A percentile compares a stretch with the other conserved stretches of the same genome.
These are phyloP conservation scores for Aspergillus neoniger DNA, from an alignment of 2,329 filamentous ascomycete genomes.

Conservation along the genomic window DNA sequence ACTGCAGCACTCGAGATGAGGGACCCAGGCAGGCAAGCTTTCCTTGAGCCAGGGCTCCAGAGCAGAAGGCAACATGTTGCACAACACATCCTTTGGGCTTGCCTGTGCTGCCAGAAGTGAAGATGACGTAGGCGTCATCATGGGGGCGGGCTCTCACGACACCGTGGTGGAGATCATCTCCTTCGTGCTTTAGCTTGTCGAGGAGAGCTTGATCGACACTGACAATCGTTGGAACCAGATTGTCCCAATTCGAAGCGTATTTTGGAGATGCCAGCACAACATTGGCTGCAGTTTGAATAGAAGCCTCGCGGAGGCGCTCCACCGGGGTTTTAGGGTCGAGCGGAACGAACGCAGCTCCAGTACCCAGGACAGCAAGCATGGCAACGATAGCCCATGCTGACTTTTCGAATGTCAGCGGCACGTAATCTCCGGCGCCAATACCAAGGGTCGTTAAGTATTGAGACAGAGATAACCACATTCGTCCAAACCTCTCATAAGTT, in stretches of 20 bases:
- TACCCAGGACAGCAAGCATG: conserved; percentile 34
- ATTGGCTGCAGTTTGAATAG: conserved; percentile 22
- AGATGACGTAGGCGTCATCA: conserved; percentile 65
- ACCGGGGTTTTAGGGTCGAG: conserved; percentile 34
- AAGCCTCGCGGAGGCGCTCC: conserved; percentile 22
- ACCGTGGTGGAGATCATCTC: not conserved
- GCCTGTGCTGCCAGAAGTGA: conserved; percentile 82
- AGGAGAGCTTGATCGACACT: conserved; percentile 65
- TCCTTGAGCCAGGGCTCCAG: conserved; percentile 10
- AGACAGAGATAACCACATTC: not conserved
- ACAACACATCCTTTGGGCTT: conserved; percentile 83
- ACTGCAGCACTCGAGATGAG: conserved; percentile 39
- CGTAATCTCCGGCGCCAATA: conserved; percentile 25
- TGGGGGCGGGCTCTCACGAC: conserved; percentile 4
- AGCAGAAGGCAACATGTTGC: conserved; percentile 55
- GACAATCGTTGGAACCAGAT: conserved; percentile 44
- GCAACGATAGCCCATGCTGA: conserved; percentile 32
- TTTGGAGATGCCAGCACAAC: conserved; percentile 18
- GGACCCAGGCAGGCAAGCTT: conserved; percentile 28
- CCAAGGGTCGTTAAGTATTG: conserved; percentile 24
- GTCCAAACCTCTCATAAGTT: not conserved
- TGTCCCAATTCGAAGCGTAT: conserved; percentile 2
- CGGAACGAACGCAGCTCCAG: conserved; percentile 31
- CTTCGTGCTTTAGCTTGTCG: not conserved
- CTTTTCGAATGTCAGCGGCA: conserved; percentile 34